Evolutionary conservation across 441 rosid genomes (phyloP).

Genomic region (Raphanus hybrid): DNA sequence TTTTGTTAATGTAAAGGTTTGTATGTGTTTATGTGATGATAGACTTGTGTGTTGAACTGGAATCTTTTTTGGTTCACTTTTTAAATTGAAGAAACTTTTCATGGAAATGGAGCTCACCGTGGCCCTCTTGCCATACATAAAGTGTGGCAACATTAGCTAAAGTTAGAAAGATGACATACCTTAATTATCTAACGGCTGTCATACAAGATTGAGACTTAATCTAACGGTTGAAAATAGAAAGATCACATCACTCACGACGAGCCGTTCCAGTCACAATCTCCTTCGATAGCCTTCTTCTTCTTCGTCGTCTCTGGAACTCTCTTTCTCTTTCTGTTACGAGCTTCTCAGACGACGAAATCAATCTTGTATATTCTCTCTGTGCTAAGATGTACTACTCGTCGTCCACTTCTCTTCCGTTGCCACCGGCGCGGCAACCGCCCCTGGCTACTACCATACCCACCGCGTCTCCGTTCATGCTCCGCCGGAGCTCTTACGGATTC

Average conservation of each 20-base stretch:
- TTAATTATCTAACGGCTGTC: conserved; percentile 15
- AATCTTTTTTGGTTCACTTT: background rate
- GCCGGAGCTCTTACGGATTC: conserved; percentile 43
- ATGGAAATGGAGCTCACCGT: background rate
- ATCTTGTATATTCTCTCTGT: background rate
- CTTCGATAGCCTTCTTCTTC: background rate
- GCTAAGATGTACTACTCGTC: conserved; percentile 14
- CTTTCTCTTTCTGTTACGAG: background rate
- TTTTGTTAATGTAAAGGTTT: background rate
- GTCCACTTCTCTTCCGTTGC: conserved; percentile 20
- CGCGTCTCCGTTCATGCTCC: conserved; percentile 38
- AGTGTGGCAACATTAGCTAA: background rate
- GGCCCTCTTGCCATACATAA: background rate
- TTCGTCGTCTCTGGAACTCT: conserved; percentile 31
- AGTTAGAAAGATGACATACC: background rate
- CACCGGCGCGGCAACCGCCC: conserved; percentile 15
- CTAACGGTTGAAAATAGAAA: background rate
- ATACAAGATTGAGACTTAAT: background rate
- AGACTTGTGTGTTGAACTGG: background rate
- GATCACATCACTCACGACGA: background rate
- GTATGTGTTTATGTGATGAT: conserved; percentile 3
- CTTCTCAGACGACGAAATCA: background rate
- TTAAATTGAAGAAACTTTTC: background rate
- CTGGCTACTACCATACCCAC: conserved; percentile 19
- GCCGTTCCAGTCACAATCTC: conserved; percentile 30